phyloP scores from a whole-genome alignment of 2,329 filamentous ascomycete genomes.

The Alternaria viburni region DNA sequence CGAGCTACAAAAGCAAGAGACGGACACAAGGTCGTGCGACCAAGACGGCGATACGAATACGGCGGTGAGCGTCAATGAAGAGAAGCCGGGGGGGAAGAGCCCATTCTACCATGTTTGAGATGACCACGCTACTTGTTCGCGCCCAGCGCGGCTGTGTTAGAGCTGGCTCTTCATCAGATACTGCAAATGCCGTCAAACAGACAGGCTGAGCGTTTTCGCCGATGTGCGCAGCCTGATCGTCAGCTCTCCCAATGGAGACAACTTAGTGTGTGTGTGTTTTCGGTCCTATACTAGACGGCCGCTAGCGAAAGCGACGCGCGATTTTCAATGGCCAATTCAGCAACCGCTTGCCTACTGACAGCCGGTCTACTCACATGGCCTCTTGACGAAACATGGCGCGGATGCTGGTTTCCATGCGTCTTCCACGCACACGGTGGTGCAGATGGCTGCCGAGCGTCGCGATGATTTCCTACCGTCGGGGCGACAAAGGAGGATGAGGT shows the following conservation, averaged over 20 bases:
- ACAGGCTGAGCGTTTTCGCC: not conserved
- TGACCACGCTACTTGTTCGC: not conserved
- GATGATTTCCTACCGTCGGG: not conserved
- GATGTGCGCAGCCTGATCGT: not conserved
- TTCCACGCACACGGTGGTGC: not conserved
- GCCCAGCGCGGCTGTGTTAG: not conserved
- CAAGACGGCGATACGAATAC: constrained; percentile 12
- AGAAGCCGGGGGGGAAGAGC: constrained; percentile 17
- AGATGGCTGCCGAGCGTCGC: not conserved
- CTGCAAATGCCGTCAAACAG: not conserved
- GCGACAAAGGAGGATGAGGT: not conserved
- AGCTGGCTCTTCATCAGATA: not conserved
- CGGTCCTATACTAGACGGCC: not conserved
- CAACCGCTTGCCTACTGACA: not conserved
- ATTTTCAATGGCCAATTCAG: not conserved
- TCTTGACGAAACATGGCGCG: not conserved
- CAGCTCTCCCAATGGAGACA: not conserved
- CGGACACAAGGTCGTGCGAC: constrained; percentile 5
- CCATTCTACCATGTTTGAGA: constrained; percentile 22
- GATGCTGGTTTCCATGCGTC: not conserved
- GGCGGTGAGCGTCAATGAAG: constrained; percentile 15
- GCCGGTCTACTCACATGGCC: not conserved
- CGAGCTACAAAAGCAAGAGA: constrained; percentile 10
- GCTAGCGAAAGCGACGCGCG: not conserved
- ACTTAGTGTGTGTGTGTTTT: not conserved